These are phyloP conservation scores for Bjerkandera adusta DNA, from an alignment of 1,284 basidiomycete species.

Conservation along the genomic window DNA sequence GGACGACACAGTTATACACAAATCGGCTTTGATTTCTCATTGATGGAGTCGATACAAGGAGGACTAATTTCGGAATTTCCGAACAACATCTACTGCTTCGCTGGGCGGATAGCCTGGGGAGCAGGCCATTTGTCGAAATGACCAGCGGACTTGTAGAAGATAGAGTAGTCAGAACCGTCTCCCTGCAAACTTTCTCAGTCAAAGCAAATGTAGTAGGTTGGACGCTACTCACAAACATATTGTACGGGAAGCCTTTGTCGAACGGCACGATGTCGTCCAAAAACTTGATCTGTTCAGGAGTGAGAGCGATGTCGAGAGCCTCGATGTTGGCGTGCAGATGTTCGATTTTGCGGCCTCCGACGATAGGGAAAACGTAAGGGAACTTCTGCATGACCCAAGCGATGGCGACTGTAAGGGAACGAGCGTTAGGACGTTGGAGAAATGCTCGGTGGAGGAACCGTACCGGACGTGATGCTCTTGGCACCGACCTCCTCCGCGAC, in stretches of 20 bases:
- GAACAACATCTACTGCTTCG: no score
- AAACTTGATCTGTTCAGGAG: conserved; percentile 17
- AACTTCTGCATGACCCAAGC: conserved; percentile 25
- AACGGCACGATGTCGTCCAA: conserved; percentile 19
- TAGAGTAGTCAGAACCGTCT: conserved; percentile 10
- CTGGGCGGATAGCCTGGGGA: conserved; percentile 14
- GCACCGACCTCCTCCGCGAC: conserved; percentile 22
- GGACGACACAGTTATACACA: no score
- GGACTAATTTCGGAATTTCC: no score
- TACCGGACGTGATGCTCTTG: conserved; percentile 19
- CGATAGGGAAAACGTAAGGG: conserved; percentile 22
- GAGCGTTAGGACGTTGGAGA: not conserved
- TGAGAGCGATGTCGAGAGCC: conserved; percentile 22
- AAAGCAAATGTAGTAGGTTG: no score
- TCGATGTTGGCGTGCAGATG: conserved; percentile 20
- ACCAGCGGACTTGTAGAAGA: conserved; percentile 13
- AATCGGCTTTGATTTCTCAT: no score
- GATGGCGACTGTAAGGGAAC: conserved; percentile 7
- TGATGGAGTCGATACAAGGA: no score
- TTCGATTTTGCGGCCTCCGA: conserved; percentile 25
- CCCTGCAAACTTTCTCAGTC: conserved; percentile 15
- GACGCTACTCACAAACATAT: conserved; percentile 19
- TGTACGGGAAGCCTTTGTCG: conserved; percentile 20
- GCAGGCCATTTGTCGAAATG: conserved; percentile 19
- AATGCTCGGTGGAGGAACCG: not conserved